These are phyloP conservation scores for Asclepias syriaca DNA, from an alignment of 257 asterid species.

Conservation along the genomic window DNA sequence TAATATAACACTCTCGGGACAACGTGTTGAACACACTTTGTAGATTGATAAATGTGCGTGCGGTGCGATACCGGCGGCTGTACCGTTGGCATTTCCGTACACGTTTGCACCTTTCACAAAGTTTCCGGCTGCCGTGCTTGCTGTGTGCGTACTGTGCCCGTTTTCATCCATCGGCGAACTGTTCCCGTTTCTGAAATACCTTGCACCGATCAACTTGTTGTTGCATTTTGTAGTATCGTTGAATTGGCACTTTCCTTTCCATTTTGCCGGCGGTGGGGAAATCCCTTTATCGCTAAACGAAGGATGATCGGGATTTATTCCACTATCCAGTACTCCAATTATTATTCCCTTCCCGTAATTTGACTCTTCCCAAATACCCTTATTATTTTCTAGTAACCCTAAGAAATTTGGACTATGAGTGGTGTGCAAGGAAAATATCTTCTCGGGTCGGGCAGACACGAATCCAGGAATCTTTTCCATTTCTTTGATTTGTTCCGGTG, in stretches of 20 bases:
- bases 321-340: slow-evolving; percentile 42
- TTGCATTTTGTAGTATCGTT: slow-evolving; percentile 23
- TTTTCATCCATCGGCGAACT: slow-evolving; percentile 15
- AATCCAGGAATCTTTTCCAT: slow-evolving; percentile 31
- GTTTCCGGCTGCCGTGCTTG: slow-evolving; percentile 49
- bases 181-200: neutral
- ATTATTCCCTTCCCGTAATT: slow-evolving; percentile 47
- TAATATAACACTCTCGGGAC: slow-evolving; percentile 27
- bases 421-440: slow-evolving; percentile 27
- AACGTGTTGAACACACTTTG: slow-evolving; percentile 28
- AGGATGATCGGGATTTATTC: slow-evolving; percentile 40
- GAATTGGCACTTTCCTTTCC: slow-evolving; percentile 46
- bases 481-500: slow-evolving; percentile 22
- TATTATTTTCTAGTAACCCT: slow-evolving; percentile 31
- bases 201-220: slow-evolving; percentile 53
- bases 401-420: slow-evolving; percentile 42
- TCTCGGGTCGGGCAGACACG: slow-evolving; percentile 31
- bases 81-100: slow-evolving; percentile 43
- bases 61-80: slow-evolving; percentile 53
- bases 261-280: slow-evolving; percentile 44
- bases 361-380: slow-evolving; percentile 44
- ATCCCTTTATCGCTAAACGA: slow-evolving; percentile 43
- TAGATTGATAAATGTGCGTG: slow-evolving; percentile 50
- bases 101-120: slow-evolving; percentile 41
- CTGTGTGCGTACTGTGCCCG: slow-evolving; percentile 56